Percentiles rank a stretch among this genome's conserved stretches.
Evolutionary conservation across 768 basidiomycete genomes (phyloP).

Genomic region (Symmetrospora coprosmae): DNA sequence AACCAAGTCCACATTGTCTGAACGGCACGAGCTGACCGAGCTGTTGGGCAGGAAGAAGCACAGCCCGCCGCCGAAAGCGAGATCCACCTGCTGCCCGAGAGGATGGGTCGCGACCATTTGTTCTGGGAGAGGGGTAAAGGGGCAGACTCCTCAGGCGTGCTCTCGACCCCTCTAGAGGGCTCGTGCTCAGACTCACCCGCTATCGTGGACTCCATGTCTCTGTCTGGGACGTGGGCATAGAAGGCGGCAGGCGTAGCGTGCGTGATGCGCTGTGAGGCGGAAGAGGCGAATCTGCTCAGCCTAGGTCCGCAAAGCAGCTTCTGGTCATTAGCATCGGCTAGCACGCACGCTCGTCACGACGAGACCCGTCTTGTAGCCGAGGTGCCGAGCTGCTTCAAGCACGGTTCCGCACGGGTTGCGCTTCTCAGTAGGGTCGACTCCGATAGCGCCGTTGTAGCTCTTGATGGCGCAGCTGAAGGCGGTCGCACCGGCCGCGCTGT

Average conservation of each 20-base stretch:
- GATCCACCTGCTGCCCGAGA: conserved; percentile 29
- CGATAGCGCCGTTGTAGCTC: conserved; percentile 33
- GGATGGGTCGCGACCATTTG: conserved; percentile 29
- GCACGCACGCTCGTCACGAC: conserved; percentile 25
- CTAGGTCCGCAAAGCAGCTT: not conserved
- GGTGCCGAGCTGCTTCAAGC: conserved; percentile 33
- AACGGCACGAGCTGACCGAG: conserved; percentile 26
- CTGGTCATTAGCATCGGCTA: not conserved
- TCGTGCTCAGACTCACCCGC: not conserved
- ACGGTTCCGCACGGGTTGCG: conserved; percentile 30
- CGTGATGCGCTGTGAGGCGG: conserved; percentile 21
- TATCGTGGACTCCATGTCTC: conserved; percentile 24
- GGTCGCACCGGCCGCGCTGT: conserved; percentile 34
- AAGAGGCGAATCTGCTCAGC: not conserved
- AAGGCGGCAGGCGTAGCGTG: conserved; percentile 33
- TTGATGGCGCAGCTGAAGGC: conserved; percentile 33
- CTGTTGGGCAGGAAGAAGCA: conserved; percentile 32
- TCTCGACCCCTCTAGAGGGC: not conserved
- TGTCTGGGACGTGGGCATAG: conserved; percentile 33
- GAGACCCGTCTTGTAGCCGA: conserved; percentile 31
- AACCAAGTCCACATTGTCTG: conserved; percentile 29
- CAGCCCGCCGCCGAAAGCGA: conserved; percentile 32
- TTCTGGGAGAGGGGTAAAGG: no score
- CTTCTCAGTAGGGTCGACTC: conserved; percentile 18
- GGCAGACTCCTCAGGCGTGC: no score